phyloP scores from a whole-genome alignment of 352 stramenopile genomes.

The Phytophthora europaea region DNA sequence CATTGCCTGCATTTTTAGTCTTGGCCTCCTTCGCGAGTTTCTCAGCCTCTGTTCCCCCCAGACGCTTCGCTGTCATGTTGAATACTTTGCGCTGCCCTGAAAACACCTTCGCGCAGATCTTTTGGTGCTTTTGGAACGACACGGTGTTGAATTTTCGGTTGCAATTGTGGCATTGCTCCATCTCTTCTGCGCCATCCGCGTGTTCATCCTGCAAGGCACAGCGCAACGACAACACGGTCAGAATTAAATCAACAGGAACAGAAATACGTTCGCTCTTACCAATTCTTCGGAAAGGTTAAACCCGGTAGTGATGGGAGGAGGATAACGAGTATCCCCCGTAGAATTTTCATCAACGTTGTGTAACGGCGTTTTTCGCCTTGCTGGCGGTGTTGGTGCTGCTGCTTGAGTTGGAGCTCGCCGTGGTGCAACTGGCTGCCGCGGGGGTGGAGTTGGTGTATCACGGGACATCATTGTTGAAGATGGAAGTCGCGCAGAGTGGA shows the following conservation, averaged over 20 bases:
- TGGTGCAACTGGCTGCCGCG: slow-evolving; percentile 26
- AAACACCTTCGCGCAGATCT: slow-evolving; percentile 92
- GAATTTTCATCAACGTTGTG: slow-evolving; percentile 47
- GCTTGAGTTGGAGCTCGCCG: slow-evolving; percentile 24
- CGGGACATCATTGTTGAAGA: slow-evolving; percentile 21
- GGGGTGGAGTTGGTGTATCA: slow-evolving; percentile 29
- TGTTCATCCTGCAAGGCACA: slow-evolving; percentile 55
- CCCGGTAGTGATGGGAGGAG: slow-evolving; percentile 53
- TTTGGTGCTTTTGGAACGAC: slow-evolving; percentile 83
- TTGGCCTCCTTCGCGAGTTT: slow-evolving; percentile 64
- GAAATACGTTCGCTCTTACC: slow-evolving; percentile 18
- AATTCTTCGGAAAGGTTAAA: slow-evolving; percentile 47
- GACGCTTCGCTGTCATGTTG: slow-evolving; percentile 82
- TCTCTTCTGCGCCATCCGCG: slow-evolving; percentile 55
- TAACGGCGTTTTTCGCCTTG: slow-evolving; percentile 28
- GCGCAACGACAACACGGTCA: background rate
- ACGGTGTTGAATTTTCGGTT: slow-evolving; percentile 83
- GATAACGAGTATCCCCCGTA: slow-evolving; percentile 37
- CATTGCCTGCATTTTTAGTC: slow-evolving; percentile 30
- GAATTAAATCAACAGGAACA: background rate
- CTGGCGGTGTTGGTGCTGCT: slow-evolving; percentile 23
- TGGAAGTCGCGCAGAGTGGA: slow-evolving; percentile 33
- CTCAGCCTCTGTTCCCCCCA: slow-evolving; percentile 80
- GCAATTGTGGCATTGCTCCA: slow-evolving; percentile 85
- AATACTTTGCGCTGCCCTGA: slow-evolving; percentile 86